Conservation (phyloP, 1,139 yeast species). For the Taphrina betulina region DNA sequence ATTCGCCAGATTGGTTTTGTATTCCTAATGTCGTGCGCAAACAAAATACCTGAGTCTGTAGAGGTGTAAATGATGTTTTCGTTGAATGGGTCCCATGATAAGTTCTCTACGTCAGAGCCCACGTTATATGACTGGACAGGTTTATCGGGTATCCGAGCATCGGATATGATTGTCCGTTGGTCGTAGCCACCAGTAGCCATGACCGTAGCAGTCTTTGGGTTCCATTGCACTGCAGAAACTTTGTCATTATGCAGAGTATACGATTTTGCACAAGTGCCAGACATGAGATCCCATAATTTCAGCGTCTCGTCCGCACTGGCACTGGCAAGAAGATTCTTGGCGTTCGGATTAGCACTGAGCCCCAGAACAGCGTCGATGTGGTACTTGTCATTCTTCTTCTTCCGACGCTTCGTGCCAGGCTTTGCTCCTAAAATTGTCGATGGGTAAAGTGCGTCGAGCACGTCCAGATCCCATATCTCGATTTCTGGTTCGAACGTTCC, state of each 20-base stretch:
- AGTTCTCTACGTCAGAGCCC: constrained; percentile 78
- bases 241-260: constrained; percentile 64
- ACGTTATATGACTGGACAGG: constrained; percentile 65
- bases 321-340: constrained; percentile 83
- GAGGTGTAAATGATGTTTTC: constrained; percentile 79
- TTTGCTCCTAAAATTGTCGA: constrained; percentile 74
- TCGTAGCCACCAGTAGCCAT: constrained; percentile 93
- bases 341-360: constrained; percentile 74
- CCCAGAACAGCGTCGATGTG: constrained; percentile 95
- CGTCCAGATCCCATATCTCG: constrained; percentile 94
- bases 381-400: constrained; percentile 57
- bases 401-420: constrained; percentile 39
- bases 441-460: constrained; percentile 91
- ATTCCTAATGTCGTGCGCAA: constrained; percentile 79
- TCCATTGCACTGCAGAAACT: constrained; percentile 89
- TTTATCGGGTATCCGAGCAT: constrained; percentile 70
- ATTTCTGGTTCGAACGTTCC: constrained; percentile 98
- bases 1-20: constrained; percentile 68
- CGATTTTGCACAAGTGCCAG: constrained; percentile 63
- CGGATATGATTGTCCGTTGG: constrained; percentile 71
- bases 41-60: constrained; percentile 86
- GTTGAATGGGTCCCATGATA: constrained; percentile 59
- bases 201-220: constrained; percentile 69
- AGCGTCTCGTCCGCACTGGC: constrained; percentile 95
- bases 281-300: constrained; percentile 87